Evolutionary conservation across 306 rosid genomes (phyloP).

Genomic region (Vicia villosa): DNA sequence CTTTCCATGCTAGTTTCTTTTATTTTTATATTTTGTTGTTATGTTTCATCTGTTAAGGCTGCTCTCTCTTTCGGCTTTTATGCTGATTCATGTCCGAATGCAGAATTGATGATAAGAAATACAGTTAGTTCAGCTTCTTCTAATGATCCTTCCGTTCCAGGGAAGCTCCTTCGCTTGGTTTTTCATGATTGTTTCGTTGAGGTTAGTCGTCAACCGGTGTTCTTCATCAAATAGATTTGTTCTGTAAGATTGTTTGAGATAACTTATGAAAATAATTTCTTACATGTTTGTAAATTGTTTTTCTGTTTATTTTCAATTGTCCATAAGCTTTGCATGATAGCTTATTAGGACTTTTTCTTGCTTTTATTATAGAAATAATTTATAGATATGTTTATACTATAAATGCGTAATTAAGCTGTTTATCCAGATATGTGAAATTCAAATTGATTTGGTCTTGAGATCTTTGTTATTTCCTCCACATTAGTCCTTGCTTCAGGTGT

Average conservation of each 20-base stretch:
- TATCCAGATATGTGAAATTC: slow-evolving; percentile 6
- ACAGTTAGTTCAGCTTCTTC: slow-evolving; percentile 66
- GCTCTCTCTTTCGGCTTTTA: slow-evolving; percentile 71
- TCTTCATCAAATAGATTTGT: neutral
- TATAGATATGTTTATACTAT: neutral
- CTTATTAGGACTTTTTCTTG: neutral
- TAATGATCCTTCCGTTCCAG: slow-evolving; percentile 74
- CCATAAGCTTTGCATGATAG: neutral
- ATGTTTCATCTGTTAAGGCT: slow-evolving; percentile 42
- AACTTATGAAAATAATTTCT: neutral
- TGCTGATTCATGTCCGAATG: slow-evolving; percentile 71
- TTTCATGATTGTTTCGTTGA: slow-evolving; percentile 96
- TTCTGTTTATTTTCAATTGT: neutral
- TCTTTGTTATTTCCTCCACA: neutral
- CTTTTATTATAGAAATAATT: no score
- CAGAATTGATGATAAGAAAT: slow-evolving; percentile 67
- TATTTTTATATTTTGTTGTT: slow-evolving; percentile 37
- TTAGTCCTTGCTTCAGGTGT: neutral
- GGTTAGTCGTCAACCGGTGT: slow-evolving; percentile 58
- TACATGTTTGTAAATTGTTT: neutral
- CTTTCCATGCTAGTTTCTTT: slow-evolving; percentile 25
- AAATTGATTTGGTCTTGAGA: neutral
- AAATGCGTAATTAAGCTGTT: neutral
- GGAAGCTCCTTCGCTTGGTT: slow-evolving; percentile 87
- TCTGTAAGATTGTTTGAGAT: neutral